Conservation (phyloP, 139 green algal species). For the Coelastrella sp. region DNA sequence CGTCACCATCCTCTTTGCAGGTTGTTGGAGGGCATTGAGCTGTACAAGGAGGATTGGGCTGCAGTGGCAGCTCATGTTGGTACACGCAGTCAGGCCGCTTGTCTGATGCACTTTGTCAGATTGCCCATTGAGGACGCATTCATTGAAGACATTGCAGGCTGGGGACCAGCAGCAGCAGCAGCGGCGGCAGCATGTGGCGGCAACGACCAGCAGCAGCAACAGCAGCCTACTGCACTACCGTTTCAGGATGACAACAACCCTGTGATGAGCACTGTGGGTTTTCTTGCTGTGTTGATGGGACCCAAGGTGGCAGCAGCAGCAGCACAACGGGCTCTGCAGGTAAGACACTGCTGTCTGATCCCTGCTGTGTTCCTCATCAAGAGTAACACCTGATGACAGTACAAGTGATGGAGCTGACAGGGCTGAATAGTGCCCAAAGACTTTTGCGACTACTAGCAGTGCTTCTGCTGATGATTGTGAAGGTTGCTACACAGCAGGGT, state of each 20-base stretch:
- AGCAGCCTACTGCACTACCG: not conserved
- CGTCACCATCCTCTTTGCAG: conserved; percentile 36
- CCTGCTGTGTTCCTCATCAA: too few species aligned
- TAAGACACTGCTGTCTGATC: conserved; percentile 41
- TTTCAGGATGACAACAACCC: conserved; percentile 44
- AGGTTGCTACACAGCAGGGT: too few species aligned
- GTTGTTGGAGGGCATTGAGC: conserved; percentile 86
- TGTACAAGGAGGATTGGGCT: conserved; percentile 89
- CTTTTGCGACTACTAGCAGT: too few species aligned
- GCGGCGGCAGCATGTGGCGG: not conserved
- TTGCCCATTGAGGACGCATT: conserved; percentile 93
- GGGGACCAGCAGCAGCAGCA: not conserved
- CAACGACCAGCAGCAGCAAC: not conserved
- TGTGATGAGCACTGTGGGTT: conserved; percentile 46
- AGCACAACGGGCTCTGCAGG: conserved; percentile 84
- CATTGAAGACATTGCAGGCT: conserved; percentile 74
- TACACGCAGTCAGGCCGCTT: conserved; percentile 83
- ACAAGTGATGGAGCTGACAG: too few species aligned
- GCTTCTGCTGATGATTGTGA: too few species aligned
- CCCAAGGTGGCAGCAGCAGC: conserved; percentile 87
- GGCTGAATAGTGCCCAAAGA: too few species aligned
- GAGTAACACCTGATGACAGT: too few species aligned
- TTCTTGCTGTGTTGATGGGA: conserved; percentile 83
- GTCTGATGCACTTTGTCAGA: conserved; percentile 89
- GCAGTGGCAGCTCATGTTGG: conserved; percentile 90